Conservation (phyloP, 306 rosid genomes). For the Cajanus cajan region DNA sequence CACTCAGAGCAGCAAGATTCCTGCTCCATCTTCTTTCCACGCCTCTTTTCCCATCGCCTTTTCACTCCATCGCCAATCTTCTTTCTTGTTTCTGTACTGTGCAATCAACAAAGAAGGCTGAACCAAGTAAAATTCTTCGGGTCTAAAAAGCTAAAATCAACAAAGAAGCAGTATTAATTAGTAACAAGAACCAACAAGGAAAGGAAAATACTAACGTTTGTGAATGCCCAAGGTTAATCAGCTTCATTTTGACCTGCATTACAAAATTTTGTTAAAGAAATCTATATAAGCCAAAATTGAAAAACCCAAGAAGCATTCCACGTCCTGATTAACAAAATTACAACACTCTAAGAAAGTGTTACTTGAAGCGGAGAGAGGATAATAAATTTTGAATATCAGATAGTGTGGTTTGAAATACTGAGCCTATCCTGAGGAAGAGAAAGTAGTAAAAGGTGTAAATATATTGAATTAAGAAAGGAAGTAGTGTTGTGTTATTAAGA, state of each 20-base stretch:
- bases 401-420: neutral
- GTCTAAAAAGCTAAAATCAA: neutral
- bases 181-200: slow-evolving; percentile 8
- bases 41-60: slow-evolving; percentile 70
- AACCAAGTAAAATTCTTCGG: neutral
- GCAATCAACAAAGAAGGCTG: slow-evolving; percentile 34
- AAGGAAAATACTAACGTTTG: slow-evolving; percentile 64
- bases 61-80: slow-evolving; percentile 80
- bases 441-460: neutral
- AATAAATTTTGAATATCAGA: neutral
- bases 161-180: neutral
- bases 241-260: slow-evolving; percentile 89
- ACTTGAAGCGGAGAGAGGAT: neutral
- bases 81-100: slow-evolving; percentile 70
- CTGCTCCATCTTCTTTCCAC: slow-evolving; percentile 54
- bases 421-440: slow-evolving; percentile 2
- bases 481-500: neutral
- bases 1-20: slow-evolving; percentile 75
- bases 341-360: slow-evolving; percentile 1
- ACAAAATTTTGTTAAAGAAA: slow-evolving; percentile 26
- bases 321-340: neutral
- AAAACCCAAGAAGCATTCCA: slow-evolving; percentile 9
- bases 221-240: slow-evolving; percentile 77
- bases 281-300: neutral
- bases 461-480: neutral